A percentile compares a stretch with the other conserved stretches of the same genome.
Conservation (phyloP, 2,329 filamentous ascomycete genomes). For the Rhinocladiella mackenziei region DNA sequence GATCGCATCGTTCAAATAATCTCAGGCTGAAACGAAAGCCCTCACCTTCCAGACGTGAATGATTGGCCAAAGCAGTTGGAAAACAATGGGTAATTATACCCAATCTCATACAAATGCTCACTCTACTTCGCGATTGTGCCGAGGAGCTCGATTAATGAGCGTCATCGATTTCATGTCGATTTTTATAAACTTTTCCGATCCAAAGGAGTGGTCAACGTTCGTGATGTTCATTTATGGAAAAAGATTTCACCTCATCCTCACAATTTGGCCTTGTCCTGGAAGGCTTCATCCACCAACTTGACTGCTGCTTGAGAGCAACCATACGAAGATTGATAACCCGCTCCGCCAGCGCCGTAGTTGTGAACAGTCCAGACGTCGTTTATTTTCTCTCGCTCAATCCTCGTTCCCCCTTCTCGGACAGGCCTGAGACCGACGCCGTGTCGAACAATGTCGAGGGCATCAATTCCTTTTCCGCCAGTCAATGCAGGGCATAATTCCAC, state of each 20-base stretch:
- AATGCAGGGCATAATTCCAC: slow-evolving; percentile 63
- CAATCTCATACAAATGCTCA: background rate
- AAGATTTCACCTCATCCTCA: slow-evolving; percentile 3
- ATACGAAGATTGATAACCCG: slow-evolving; percentile 64
- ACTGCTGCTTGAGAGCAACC: slow-evolving; percentile 66
- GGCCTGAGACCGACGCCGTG: slow-evolving; percentile 81
- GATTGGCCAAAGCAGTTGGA: slow-evolving; percentile 3
- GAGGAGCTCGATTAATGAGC: background rate
- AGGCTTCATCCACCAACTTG: slow-evolving; percentile 58
- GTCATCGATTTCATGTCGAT: too few species aligned
- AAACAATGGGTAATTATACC: background rate
- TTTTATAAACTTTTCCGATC: too few species aligned
- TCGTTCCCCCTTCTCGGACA: slow-evolving; percentile 65
- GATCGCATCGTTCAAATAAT: background rate
- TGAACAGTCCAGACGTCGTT: slow-evolving; percentile 67
- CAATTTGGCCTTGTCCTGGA: slow-evolving; percentile 29
- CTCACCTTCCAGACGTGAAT: too few species aligned
- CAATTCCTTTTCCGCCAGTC: slow-evolving; percentile 62
- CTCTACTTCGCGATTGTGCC: too few species aligned
- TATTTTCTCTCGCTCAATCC: slow-evolving; percentile 69
- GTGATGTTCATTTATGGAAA: too few species aligned
- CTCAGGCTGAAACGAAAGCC: background rate
- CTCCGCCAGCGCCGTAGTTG: slow-evolving; percentile 47
- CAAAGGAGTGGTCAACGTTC: too few species aligned
- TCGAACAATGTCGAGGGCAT: slow-evolving; percentile 69